Evolutionary conservation across 176 grass and related monocot genomes (phyloP), one percentile per base, ranked within the genome.

Genomic region (Alopecurus myosuroides): DNA sequence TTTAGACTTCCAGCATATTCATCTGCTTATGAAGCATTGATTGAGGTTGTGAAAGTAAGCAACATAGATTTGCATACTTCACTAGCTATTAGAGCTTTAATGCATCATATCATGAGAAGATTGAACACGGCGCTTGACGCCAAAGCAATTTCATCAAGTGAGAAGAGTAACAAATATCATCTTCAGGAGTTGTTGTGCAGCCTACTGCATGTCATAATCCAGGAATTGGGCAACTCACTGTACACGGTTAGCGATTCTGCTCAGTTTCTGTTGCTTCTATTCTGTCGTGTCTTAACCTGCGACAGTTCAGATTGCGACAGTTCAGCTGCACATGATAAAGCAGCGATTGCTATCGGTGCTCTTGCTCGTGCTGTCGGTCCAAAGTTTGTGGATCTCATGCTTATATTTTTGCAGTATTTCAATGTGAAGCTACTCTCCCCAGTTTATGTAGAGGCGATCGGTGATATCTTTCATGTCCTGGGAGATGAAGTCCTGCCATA

Each of bases 301-400:
- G 3, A 46, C 11, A 14, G 44, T 46, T 46, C 12, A n/a, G n/a
- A n/a, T 37, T 94, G 89, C 74, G 88, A 81, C 64, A 89, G 88
- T 69, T 81, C 74, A 42, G 78, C 90, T 64, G 94, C 94, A 11
- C 94, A 90, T 84, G 88, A 97, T 69, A 90, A 94, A 94, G 92
- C 92, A 66, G 94, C 92, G 81, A 88, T 97, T 82, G 92, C 92
- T 36, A 87, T 94, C 28, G 94, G 94, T 65, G 94, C 92, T 50
- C 92, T 97, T 84, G 90, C 88, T 19, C 90, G 90, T 91, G 88
- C 85, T 48, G 87, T 84, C 46, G 88, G 94, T 71, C 75, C 78
- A 73, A 78, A 97, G 82, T 97, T 97, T 78, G 88, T 28, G 18
- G 92, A 97, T 78, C 92, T 92, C 77, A 97, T 97, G 92, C 74